phyloP scores from a whole-genome alignment of 2,329 filamentous ascomycete species.

The Cucurbitaria berberidis region DNA sequence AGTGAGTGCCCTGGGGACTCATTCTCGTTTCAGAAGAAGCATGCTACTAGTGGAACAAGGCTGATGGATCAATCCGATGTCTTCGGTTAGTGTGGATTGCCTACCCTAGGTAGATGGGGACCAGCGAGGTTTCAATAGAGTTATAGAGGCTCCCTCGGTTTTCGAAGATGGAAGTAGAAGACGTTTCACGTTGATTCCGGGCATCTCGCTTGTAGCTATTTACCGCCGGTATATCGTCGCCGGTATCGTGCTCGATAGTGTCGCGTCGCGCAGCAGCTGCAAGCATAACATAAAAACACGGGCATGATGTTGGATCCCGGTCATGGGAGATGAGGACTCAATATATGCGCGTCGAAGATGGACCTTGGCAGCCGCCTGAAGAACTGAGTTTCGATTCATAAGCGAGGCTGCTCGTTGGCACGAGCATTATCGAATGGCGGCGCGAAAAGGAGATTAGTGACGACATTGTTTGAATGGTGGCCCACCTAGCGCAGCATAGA shows the following conservation, averaged over 20 bases:
- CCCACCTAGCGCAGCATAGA: neutral
- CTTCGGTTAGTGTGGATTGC: neutral
- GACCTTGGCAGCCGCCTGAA: constrained; percentile 16
- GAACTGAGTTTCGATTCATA: constrained; percentile 12
- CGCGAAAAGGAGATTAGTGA: constrained; percentile 3
- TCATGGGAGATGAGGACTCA: constrained; percentile 15
- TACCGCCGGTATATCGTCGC: neutral
- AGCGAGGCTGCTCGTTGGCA: constrained; percentile 11
- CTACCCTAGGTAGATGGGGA: too few relatives aligned
- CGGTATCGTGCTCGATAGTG: neutral
- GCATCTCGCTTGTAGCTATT: neutral
- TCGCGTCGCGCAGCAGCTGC: neutral
- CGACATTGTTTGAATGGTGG: neutral
- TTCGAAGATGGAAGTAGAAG: neutral
- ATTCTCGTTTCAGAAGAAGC: neutral
- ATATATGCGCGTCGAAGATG: constrained; percentile 13
- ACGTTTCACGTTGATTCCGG: neutral
- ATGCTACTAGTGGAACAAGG: neutral
- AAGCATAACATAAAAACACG: neutral
- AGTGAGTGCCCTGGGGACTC: too few relatives aligned
- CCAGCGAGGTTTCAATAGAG: too few relatives aligned
- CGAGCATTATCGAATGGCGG: neutral
- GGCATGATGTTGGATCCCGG: neutral
- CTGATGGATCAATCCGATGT: neutral
- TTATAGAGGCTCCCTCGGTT: neutral